phyloP scores from a whole-genome alignment of 352 stramenopile species.

The Thraustochytrium striatum region DNA sequence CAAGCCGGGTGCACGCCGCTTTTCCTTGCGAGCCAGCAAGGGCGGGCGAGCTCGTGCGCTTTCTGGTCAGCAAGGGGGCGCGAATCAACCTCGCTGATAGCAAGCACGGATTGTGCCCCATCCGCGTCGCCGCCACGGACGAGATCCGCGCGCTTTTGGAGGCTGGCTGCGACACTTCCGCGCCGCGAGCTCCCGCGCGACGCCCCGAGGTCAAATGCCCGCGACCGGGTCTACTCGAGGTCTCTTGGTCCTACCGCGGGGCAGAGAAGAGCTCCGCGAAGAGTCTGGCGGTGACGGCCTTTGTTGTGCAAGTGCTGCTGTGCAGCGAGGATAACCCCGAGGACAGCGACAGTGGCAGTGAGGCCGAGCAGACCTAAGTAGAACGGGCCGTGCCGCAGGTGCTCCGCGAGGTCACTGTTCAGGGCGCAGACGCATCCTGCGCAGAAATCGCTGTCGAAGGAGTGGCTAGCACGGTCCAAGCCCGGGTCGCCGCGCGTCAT shows the following conservation, averaged over 20 bases:
- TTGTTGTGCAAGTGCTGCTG: background rate
- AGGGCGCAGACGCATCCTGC: background rate
- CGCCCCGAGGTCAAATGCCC: background rate
- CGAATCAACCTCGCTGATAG: conserved; percentile 38
- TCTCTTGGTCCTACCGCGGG: conserved; percentile 9
- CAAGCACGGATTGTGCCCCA: background rate
- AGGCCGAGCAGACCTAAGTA: background rate
- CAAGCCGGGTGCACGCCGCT: conserved; percentile 50
- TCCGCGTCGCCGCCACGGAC: background rate
- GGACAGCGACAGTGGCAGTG: background rate
- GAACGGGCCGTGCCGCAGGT: background rate
- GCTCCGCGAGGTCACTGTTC: background rate
- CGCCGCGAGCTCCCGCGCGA: background rate
- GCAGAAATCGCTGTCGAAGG: background rate
- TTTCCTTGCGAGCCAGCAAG: conserved; percentile 53
- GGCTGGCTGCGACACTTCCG: background rate
- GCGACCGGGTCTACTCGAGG: background rate
- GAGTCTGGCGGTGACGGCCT: background rate
- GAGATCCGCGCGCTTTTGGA: background rate
- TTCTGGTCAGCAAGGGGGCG: conserved; percentile 46
- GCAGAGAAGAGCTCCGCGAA: background rate
- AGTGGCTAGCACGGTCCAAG: background rate
- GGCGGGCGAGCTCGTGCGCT: conserved; percentile 39
- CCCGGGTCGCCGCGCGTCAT: background rate
- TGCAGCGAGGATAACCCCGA: background rate